Conservation (phyloP, 2,329 filamentous ascomycete species). For the Claviceps pazoutovae region DNA sequence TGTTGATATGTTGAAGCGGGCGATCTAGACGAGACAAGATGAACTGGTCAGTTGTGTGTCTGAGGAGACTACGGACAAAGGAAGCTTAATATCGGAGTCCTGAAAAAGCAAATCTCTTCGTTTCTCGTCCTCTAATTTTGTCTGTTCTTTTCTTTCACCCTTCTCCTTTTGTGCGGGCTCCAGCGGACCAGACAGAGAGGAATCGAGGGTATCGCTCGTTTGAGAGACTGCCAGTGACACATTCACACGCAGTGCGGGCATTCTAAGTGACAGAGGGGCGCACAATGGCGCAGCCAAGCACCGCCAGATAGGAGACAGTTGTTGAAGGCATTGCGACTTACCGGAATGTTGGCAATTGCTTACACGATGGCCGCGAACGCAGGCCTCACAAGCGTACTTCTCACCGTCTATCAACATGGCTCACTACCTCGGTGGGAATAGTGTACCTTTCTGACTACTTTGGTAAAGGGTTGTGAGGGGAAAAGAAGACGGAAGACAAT, state of each 20-base stretch:
- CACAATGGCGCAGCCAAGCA: not conserved
- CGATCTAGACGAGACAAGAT: constrained; percentile 46
- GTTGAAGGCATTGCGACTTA: constrained; percentile 36
- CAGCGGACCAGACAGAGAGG: not conserved
- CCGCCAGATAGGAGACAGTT: not conserved
- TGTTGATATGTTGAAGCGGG: constrained; percentile 85
- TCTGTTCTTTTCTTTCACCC: not conserved
- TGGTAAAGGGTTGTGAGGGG: constrained; percentile 1
- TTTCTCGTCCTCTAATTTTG: not conserved
- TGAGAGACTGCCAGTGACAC: not conserved
- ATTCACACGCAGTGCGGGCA: not conserved
- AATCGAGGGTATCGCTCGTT: not conserved
- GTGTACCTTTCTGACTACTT: not conserved
- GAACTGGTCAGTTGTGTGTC: not conserved
- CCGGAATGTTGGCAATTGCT: constrained; percentile 95
- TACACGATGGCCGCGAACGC: constrained; percentile 94
- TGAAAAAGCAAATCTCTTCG: not conserved
- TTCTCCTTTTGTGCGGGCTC: not conserved
- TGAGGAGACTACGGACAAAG: not conserved
- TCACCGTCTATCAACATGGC: constrained; percentile 80
- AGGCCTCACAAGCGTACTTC: constrained; percentile 96
- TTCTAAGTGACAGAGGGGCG: not conserved
- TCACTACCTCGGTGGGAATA: not conserved
- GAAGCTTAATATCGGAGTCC: not conserved
- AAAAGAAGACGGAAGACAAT: not conserved